Base-by-base conservation (phyloP, 805 yeast genomes). In the Lachancea lanzarotensis region DNA sequence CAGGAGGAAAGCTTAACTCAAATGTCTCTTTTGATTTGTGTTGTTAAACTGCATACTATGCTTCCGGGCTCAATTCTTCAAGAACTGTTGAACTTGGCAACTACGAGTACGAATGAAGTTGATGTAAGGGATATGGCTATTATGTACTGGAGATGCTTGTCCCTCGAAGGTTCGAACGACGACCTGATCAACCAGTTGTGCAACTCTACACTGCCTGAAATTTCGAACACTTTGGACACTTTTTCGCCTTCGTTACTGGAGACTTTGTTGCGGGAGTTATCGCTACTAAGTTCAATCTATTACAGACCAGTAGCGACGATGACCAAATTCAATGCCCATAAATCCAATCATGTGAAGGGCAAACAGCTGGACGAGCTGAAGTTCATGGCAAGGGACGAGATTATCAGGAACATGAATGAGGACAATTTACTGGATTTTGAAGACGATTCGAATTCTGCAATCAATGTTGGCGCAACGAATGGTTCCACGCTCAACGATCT, bases 401-500 rank as follows among this genome's bases (percentile, higher is more conserved):
- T 82, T 46, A 77, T 79, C 38, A 74, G 71, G 45, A 76, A 75
- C 38, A 76, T 74, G 25, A 80, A 81, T 54, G 81, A 83, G 38
- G 96, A 88, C 54, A 87, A 86, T 54, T 71, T 93, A 52, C 75
- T 91, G 42, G 96, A 91, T 62, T 81, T 91, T 52, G 96, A 84
- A 56, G 87, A 79, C 38, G 76, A 69, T 16, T 69, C 38, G 29
- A 16, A 40, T n/a, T 15, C 35, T 10, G 35, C 38, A 8, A 11
- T 36, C 8, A 53, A 34, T 3, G 36, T 46, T 16, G 45, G 59
- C 10, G 51, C 45, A 9, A 49, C 51, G 13, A 53, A 52, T 13
- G 52, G 50, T 8, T 58, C 65, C 2, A 54, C 82, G 15, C 66
- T 88, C 50, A 84, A 79, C 50, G 95, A 87, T 53, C 71, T 88